A percentile compares a stretch with the other conserved stretches of the same genome.
Evolutionary conservation across 2,329 filamentous ascomycete species (phyloP).

Genomic region (Xylariaceae sp.): DNA sequence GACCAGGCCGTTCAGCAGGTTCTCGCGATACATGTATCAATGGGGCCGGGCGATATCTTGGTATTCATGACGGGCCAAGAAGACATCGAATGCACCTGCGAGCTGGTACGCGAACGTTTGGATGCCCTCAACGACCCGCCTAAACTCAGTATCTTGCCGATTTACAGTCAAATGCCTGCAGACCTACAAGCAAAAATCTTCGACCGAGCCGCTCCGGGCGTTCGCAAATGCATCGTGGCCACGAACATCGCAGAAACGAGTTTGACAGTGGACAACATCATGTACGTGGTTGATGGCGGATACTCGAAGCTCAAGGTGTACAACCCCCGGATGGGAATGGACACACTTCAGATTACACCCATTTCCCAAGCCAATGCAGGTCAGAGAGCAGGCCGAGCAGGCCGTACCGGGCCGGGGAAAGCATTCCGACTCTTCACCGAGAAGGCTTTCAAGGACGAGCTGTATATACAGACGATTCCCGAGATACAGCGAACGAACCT

Average conservation of each 20-base stretch:
- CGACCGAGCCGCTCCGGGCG: slow-evolving; percentile 79
- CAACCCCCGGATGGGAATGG: slow-evolving; percentile 98
- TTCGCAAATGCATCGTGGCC: slow-evolving; percentile 94
- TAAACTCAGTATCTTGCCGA: slow-evolving; percentile 88
- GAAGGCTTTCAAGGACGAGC: slow-evolving; percentile 87
- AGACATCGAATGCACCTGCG: slow-evolving; percentile 95
- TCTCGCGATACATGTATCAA: slow-evolving; percentile 90
- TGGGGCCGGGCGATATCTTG: slow-evolving; percentile 85
- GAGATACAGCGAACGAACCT: slow-evolving; percentile 97
- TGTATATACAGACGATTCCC: slow-evolving; percentile 94
- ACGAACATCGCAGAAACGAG: slow-evolving; percentile 98
- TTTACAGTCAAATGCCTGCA: slow-evolving; percentile 99
- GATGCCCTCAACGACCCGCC: slow-evolving; percentile 89
- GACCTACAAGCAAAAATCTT: slow-evolving; percentile 98
- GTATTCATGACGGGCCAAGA: slow-evolving; percentile 99
- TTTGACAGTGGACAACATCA: slow-evolving; percentile 96
- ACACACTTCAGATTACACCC: slow-evolving; percentile 93
- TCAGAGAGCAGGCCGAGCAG: slow-evolving; percentile 87
- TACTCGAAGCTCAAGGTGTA: slow-evolving; percentile 98
- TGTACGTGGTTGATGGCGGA: slow-evolving; percentile 95
- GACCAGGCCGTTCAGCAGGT: slow-evolving; percentile 96
- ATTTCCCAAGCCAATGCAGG: slow-evolving; percentile 95
- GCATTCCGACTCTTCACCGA: slow-evolving; percentile 93
- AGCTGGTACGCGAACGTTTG: slow-evolving; percentile 80
- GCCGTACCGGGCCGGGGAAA: slow-evolving; percentile 90